Base-by-base conservation (phyloP, 306 rosid genomes). In the Arachis hypogaea region DNA sequence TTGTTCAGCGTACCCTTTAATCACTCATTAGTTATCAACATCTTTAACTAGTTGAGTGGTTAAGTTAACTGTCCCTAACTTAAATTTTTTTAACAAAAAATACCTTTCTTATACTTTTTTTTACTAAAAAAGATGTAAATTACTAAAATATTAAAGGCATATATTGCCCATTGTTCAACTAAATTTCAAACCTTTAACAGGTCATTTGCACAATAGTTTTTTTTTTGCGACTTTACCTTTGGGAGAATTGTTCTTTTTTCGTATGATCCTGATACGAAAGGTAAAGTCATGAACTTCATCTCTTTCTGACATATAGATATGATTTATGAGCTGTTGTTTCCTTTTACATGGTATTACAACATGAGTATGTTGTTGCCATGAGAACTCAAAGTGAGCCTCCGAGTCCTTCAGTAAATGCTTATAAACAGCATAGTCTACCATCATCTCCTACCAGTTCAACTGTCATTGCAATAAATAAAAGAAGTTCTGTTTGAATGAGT, bases 161-260 rank as follows among this genome's bases (percentile, higher is more conserved):
- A 44, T 22, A 42, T 43, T 74, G 51, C 29, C 7, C 6, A 11
- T 11, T 16, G 57, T 50, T 65, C 70, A 54, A 69, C 77, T 50
- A 71, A 50, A 71, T 67, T 76, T 72, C 59, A 42, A 67, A 62
- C 69, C 70, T 61, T 76, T 68, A 68, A 63, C 91, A 91, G 95
- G 95, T 88, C 69, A 68, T 91, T 58, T 91, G 97, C 87, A 91
- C 91, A 11, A 83, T 85, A 60, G 84, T 88, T 60, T 91, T 58
- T 82, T 91, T 71, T 74, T 88, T 43, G 92, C 92, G 14, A 87
- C 85, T 52, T 68, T 88, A 68, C 97, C 97, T 70, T 73, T 91
- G 83, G 97, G 92, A 81, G 95, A 91, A 68, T 75, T 91, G 49
- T 89, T 91, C 87, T 88, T 88, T 83, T 91, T 91, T 80, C 97